phyloP scores from a whole-genome alignment of 2,329 filamentous ascomycete species.

The Golovinomyces cichoracearum region DNA sequence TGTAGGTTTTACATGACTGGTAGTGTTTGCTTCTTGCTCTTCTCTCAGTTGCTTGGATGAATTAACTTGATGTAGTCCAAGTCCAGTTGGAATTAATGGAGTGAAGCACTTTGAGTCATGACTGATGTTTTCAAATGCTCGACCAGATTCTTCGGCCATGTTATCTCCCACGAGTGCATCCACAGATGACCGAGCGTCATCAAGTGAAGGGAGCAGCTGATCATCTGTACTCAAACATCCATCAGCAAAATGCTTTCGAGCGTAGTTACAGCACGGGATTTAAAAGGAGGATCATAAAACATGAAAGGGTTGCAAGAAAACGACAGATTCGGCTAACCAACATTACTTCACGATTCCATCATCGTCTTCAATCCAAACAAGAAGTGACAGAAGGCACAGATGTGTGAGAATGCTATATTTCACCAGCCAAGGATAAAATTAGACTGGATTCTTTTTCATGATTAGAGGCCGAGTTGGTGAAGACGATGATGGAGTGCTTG shows the following conservation, averaged over 20 bases:
- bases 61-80: slow-evolving; percentile 16
- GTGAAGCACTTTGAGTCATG: slow-evolving; percentile 13
- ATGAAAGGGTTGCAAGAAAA: slow-evolving; percentile 19
- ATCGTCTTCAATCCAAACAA: slow-evolving; percentile 27
- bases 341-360: slow-evolving; percentile 30
- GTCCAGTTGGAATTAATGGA: slow-evolving; percentile 23
- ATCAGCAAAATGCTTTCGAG: slow-evolving; percentile 6
- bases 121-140: slow-evolving; percentile 5
- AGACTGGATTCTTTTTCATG: slow-evolving; percentile 33
- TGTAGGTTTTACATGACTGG: slow-evolving; percentile 10
- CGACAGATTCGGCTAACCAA: slow-evolving; percentile 7
- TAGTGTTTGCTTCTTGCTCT: slow-evolving; percentile 8
- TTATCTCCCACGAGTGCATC: slow-evolving; percentile 41
- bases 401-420: slow-evolving; percentile 25
- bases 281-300: slow-evolving; percentile 6
- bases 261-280: neutral
- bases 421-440: slow-evolving; percentile 19
- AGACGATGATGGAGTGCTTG: slow-evolving; percentile 47
- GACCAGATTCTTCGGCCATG: slow-evolving; percentile 8
- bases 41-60: slow-evolving; percentile 13
- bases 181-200: slow-evolving; percentile 36
- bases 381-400: slow-evolving; percentile 17
- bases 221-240: slow-evolving; percentile 26
- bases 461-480: slow-evolving; percentile 30
- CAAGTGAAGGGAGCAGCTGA: slow-evolving; percentile 28